These are phyloP conservation scores for Bondarzewia mesenterica DNA, from an alignment of 1,284 basidiomycete species.

Conservation along the genomic window DNA sequence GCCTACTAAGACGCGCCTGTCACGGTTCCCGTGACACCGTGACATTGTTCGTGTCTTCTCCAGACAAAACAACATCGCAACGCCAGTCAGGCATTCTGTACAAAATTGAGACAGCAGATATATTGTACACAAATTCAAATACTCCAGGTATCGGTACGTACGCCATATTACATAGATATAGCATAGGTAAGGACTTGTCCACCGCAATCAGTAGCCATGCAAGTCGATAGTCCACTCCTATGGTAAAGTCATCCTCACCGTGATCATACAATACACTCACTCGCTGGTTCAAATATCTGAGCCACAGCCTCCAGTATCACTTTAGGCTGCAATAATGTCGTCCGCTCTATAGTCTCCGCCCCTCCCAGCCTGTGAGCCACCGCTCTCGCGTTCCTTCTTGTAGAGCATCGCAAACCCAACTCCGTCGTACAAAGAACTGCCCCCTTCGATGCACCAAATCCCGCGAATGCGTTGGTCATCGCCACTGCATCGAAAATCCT, in stretches of 20 bases:
- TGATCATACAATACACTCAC: not conserved
- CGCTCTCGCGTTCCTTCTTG: conserved; percentile 31
- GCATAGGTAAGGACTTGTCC: not conserved
- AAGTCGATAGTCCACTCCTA: not conserved
- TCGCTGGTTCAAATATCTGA: conserved; percentile 10
- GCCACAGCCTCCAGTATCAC: conserved; percentile 48
- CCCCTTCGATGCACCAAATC: conserved; percentile 26
- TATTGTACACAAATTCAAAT: too few relatives aligned
- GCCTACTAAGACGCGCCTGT: too few relatives aligned
- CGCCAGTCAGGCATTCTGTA: too few relatives aligned
- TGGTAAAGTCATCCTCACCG: not conserved
- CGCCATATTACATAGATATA: not conserved
- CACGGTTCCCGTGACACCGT: too few relatives aligned
- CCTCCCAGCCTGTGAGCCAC: not conserved
- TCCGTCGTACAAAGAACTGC: conserved; percentile 60
- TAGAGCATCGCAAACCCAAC: conserved; percentile 56
- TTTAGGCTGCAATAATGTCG: conserved; percentile 56
- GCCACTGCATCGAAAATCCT: conserved; percentile 37
- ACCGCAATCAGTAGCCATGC: not conserved
- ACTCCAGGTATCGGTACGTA: not conserved
- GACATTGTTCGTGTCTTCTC: too few relatives aligned
- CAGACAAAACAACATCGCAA: too few relatives aligned
- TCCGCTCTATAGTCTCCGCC: conserved; percentile 41
- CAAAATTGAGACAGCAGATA: too few relatives aligned
- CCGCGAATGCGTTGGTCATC: conserved; percentile 64